Conservation (phyloP, 768 basidiomycete species). For the Rhodotorula kratochvilovae region DNA sequence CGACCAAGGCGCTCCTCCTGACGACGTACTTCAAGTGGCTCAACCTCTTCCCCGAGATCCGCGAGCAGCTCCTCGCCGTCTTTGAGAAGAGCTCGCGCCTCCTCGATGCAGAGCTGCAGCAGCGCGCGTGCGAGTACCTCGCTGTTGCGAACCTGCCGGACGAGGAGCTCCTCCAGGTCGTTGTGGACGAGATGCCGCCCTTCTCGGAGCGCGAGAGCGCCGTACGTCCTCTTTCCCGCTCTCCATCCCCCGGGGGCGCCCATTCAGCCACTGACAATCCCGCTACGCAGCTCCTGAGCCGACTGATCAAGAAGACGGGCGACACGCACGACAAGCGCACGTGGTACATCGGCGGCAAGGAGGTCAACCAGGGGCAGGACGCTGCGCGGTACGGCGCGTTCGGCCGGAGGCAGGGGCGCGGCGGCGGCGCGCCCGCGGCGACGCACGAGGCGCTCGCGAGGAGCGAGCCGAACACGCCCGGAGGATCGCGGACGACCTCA, state of each 20-base stretch:
- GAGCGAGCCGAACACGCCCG: slow-evolving; percentile 25
- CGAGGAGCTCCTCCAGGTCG: slow-evolving; percentile 84
- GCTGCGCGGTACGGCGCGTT: slow-evolving; percentile 55
- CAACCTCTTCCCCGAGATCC: slow-evolving; percentile 98
- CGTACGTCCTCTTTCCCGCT: slow-evolving; percentile 46
- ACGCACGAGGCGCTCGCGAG: slow-evolving; percentile 10
- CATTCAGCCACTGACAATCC: too few species aligned
- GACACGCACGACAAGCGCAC: slow-evolving; percentile 93
- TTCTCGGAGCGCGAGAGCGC: slow-evolving; percentile 94
- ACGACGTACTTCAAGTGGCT: slow-evolving; percentile 99
- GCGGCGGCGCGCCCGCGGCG: slow-evolving; percentile 4
- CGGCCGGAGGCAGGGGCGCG: slow-evolving; percentile 49
- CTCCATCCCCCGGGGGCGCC: too few species aligned
- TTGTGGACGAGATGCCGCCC: slow-evolving; percentile 98
- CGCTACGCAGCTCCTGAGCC: slow-evolving; percentile 55
- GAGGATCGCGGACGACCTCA: slow-evolving; percentile 56
- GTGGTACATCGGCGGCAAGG: slow-evolving; percentile 93
- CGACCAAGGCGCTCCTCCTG: slow-evolving; percentile 84
- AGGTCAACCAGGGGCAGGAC: slow-evolving; percentile 75
- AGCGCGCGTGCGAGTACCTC: slow-evolving; percentile 96
- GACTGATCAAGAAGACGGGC: slow-evolving; percentile 80
- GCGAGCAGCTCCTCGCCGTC: slow-evolving; percentile 82
- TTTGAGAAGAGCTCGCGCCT: slow-evolving; percentile 98
- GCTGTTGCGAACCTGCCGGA: slow-evolving; percentile 77
- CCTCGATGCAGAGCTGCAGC: slow-evolving; percentile 92